Conservation (phyloP, 805 yeast genomes). For the Suhomyces sp. region DNA sequence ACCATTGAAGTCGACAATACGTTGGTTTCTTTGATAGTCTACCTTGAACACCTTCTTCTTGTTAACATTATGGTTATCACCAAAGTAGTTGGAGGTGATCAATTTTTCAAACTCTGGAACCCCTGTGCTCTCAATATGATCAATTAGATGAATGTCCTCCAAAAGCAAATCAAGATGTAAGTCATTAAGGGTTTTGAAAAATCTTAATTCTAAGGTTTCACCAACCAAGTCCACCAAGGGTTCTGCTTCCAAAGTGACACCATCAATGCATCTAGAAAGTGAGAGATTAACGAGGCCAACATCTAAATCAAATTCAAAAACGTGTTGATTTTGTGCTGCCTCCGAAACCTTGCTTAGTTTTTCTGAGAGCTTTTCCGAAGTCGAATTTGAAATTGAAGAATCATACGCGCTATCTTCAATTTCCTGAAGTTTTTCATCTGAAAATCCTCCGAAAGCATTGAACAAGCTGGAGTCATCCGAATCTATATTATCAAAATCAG, state of each 20-base stretch:
- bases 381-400: background rate
- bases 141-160: conserved; percentile 68
- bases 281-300: conserved; percentile 64
- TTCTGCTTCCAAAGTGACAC: conserved; percentile 57
- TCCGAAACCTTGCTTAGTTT: conserved; percentile 10
- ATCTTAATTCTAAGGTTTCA: conserved; percentile 58
- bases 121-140: conserved; percentile 64
- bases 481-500: conserved; percentile 41
- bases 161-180: conserved; percentile 67
- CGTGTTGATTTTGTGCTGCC: conserved; percentile 49
- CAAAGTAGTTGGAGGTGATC: conserved; percentile 60
- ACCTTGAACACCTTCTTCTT: conserved; percentile 54
- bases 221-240: conserved; percentile 73
- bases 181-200: conserved; percentile 56
- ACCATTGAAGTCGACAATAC: conserved; percentile 55
- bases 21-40: conserved; percentile 55
- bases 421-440: conserved; percentile 20
- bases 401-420: conserved; percentile 11
- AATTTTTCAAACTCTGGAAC: conserved; percentile 65
- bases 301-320: conserved; percentile 69
- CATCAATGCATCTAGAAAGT: conserved; percentile 65
- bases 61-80: conserved; percentile 30
- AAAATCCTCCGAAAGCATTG: conserved; percentile 28
- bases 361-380: background rate
- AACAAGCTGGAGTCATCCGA: conserved; percentile 35